A percentile compares a stretch with the other conserved stretches of the same genome.
These are phyloP conservation scores for Coelastrella sp. DNA, from an alignment of 139 green algal species.

Conservation along the genomic window DNA sequence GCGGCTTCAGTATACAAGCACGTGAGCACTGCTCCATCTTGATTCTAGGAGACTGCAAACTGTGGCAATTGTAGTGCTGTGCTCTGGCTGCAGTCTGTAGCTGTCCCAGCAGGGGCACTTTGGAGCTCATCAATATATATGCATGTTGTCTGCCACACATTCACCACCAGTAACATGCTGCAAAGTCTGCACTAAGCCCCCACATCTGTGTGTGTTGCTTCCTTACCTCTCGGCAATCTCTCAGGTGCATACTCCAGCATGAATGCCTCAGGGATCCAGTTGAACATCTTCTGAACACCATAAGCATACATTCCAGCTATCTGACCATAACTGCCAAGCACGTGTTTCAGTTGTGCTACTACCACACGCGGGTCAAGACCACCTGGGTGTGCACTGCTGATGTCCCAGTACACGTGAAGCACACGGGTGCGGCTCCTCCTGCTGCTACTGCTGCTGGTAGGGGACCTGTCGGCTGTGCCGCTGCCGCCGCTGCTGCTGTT, in stretches of 20 bases:
- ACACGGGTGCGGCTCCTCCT: neutral
- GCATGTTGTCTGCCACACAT: no score
- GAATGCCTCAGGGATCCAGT: conserved; percentile 47
- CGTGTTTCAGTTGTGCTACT: conserved; percentile 26
- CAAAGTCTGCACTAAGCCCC: no score
- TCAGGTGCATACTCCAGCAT: conserved; percentile 44
- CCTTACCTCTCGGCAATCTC: conserved; percentile 7
- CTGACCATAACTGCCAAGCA: conserved; percentile 20
- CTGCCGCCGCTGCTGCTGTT: neutral
- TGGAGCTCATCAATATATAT: no score
- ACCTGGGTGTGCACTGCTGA: conserved; percentile 34
- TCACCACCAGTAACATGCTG: no score
- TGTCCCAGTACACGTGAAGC: conserved; percentile 43
- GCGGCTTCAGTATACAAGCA: neutral
- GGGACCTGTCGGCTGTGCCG: neutral
- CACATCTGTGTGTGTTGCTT: neutral
- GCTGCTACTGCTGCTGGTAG: conserved; percentile 24
- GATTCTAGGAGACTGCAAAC: neutral
- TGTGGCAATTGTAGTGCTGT: neutral
- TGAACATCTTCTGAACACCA: conserved; percentile 33
- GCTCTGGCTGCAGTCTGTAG: no score
- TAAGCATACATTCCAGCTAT: conserved; percentile 26
- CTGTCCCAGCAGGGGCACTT: no score
- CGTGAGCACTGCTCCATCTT: neutral
- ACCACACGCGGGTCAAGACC: conserved; percentile 19